phyloP scores from a whole-genome alignment of 148 eudicot species.

The Oxyria digyna region DNA sequence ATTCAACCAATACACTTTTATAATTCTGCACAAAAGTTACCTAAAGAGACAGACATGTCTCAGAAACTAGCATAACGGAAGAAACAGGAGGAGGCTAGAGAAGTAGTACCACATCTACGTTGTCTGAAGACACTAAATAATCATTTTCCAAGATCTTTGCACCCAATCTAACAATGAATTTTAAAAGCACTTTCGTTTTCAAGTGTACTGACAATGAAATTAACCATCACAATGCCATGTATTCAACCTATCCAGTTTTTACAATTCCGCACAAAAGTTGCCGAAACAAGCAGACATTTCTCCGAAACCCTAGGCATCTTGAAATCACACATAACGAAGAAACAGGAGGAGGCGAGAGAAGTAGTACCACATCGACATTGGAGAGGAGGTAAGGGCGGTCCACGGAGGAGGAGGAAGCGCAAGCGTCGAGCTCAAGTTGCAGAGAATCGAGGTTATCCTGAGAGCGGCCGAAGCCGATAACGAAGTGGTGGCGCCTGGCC shows the following conservation, averaged over 20 bases:
- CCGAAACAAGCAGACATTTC: neutral
- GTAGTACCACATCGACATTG: slow-evolving; percentile 63
- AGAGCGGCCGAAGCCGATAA: slow-evolving; percentile 80
- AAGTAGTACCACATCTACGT: no score
- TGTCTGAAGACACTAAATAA: no score
- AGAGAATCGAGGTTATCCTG: slow-evolving; percentile 57
- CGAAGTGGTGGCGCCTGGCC: slow-evolving; percentile 64
- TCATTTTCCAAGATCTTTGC: no score
- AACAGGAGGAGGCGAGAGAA: neutral
- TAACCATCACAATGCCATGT: neutral
- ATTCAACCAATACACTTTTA: no score
- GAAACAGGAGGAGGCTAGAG: no score
- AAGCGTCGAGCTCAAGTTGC: slow-evolving; percentile 29
- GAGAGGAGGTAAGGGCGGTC: slow-evolving; percentile 35
- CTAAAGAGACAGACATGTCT: neutral
- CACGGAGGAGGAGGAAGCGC: slow-evolving; percentile 19
- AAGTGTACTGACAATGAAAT: no score
- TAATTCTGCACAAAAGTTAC: neutral
- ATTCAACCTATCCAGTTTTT: no score
- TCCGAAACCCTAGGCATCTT: slow-evolving; percentile 1
- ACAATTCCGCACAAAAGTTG: neutral
- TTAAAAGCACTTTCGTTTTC: no score
- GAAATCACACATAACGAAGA: neutral
- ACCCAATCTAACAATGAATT: no score
- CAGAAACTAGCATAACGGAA: no score